phyloP scores from a whole-genome alignment of 139 green algal species.

The Micractinium sp. region DNA sequence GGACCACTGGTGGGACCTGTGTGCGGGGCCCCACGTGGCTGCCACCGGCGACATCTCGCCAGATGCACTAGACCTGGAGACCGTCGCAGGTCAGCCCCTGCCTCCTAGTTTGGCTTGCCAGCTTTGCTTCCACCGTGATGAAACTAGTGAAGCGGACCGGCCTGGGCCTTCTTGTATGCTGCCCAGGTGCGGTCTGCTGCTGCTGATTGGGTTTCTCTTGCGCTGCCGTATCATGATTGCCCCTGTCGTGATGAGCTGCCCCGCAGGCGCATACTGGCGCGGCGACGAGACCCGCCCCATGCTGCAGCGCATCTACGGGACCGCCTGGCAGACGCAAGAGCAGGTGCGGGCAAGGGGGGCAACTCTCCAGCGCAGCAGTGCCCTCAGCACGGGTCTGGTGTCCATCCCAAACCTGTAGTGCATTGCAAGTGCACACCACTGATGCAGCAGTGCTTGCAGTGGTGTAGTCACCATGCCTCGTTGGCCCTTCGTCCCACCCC shows the following conservation, averaged over 20 bases:
- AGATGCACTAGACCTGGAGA: conserved; percentile 91
- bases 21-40: conserved; percentile 93
- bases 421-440: background rate
- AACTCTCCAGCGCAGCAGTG: too few species aligned
- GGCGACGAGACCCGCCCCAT: conserved; percentile 89
- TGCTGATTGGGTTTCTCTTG: too few species aligned
- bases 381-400: background rate
- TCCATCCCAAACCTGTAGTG: too few species aligned
- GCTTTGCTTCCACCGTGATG: too few species aligned
- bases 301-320: conserved; percentile 96
- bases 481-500: background rate
- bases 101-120: background rate
- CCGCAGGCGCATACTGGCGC: conserved; percentile 87
- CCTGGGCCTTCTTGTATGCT: too few species aligned
- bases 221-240: background rate
- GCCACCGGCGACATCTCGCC: conserved; percentile 82
- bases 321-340: conserved; percentile 82
- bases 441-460: too few species aligned
- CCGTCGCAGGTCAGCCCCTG: conserved; percentile 72
- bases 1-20: conserved; percentile 94
- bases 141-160: too few species aligned
- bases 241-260: background rate
- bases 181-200: too few species aligned
- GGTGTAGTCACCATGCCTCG: background rate
- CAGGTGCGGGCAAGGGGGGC: conserved; percentile 55